Percentiles rank a stretch among this genome's conserved stretches.
phyloP scores from a whole-genome alignment of 352 stramenopile species.

The Globisporangium okanoganense region DNA sequence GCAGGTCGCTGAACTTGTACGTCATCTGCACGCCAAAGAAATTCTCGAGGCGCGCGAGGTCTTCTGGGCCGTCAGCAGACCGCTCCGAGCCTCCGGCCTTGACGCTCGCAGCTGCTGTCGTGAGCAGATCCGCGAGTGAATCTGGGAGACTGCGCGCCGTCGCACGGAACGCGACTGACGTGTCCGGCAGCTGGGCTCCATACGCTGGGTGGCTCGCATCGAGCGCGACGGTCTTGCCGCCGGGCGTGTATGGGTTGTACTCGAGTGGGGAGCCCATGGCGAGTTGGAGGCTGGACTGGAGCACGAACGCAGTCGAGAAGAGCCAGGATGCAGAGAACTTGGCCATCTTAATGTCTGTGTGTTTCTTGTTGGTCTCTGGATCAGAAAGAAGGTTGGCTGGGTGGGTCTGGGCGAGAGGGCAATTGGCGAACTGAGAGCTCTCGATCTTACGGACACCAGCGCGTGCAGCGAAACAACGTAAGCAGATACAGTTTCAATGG shows the following conservation, averaged over 20 bases:
- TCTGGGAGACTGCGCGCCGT: slow-evolving; percentile 12
- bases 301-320: neutral
- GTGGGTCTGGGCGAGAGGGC: neutral
- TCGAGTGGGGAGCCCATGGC: slow-evolving; percentile 2
- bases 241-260: slow-evolving; percentile 12
- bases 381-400: neutral
- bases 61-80: slow-evolving; percentile 5
- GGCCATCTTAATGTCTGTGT: neutral
- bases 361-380: neutral
- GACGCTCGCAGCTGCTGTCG: neutral
- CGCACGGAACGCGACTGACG: slow-evolving; percentile 6
- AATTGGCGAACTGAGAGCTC: neutral
- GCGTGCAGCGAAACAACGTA: neutral
- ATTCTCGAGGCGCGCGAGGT: slow-evolving; percentile 42
- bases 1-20: slow-evolving; percentile 35
- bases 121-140: slow-evolving; percentile 11
- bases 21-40: slow-evolving; percentile 37
- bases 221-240: slow-evolving; percentile 7
- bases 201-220: slow-evolving; percentile 11
- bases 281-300: neutral
- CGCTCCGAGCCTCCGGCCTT: neutral
- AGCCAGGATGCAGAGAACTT: neutral
- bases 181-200: neutral
- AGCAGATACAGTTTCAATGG: neutral
- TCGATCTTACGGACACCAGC: neutral